Conservation (phyloP, 2,329 filamentous ascomycete genomes). For the Cladosporium phlei region DNA sequence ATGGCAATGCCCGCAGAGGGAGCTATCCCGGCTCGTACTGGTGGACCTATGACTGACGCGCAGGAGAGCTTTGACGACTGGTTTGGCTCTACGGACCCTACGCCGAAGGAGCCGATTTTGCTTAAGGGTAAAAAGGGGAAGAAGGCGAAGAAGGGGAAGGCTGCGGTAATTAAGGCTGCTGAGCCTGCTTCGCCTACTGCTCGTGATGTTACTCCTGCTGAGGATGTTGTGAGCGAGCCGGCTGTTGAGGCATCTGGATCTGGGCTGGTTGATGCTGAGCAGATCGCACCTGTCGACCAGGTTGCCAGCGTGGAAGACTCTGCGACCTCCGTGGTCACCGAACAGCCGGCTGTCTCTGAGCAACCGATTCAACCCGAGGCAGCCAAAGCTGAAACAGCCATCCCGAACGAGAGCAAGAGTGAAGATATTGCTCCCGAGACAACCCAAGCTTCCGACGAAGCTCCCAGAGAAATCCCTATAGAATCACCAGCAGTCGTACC, state of each 20-base stretch:
- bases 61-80: conserved; percentile 11
- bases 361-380: too few species aligned
- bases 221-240: too few species aligned
- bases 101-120: conserved; percentile 4
- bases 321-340: too few species aligned
- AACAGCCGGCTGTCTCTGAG: too few species aligned
- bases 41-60: conserved; percentile 3
- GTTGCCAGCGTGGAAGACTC: too few species aligned
- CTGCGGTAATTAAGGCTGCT: not conserved
- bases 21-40: not conserved
- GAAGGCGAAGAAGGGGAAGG: conserved; percentile 10
- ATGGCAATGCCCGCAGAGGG: conserved; percentile 4
- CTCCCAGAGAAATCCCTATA: not conserved
- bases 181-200: too few species aligned
- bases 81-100: conserved; percentile 11
- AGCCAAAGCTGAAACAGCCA: not conserved
- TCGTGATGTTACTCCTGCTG: too few species aligned
- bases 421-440: not conserved
- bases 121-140: conserved; percentile 11
- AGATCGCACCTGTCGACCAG: not conserved
- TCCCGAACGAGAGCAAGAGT: not conserved
- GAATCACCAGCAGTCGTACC: conserved; percentile 5
- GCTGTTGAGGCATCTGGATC: too few species aligned
- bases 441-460: not conserved
- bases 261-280: not conserved